A percentile compares a stretch with the other conserved stretches of the same genome.
Conservation (phyloP, 257 asterid species). For the Primulina tabacum region DNA sequence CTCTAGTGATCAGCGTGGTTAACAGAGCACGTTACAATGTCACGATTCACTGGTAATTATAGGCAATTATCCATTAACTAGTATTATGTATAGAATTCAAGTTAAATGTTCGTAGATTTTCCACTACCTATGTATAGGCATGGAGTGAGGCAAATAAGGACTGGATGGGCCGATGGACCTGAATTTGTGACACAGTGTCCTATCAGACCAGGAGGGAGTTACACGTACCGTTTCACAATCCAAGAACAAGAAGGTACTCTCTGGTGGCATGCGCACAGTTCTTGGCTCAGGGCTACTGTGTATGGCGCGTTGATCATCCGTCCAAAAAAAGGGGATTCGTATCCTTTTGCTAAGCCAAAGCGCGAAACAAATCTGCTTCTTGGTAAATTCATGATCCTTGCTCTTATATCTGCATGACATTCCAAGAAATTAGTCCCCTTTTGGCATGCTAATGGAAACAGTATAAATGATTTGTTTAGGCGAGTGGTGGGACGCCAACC, state of each 20-base stretch:
- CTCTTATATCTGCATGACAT: not conserved
- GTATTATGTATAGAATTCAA: not conserved
- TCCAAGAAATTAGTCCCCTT: not conserved
- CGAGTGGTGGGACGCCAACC: slow-evolving; percentile 96
- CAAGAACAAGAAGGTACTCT: slow-evolving; percentile 93
- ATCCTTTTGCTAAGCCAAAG: slow-evolving; percentile 75
- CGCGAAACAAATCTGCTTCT: slow-evolving; percentile 71
- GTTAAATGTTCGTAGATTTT: not conserved
- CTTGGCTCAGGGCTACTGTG: slow-evolving; percentile 93
- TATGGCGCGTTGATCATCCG: slow-evolving; percentile 75
- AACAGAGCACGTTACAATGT: slow-evolving; percentile 74
- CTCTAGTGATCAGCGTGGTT: slow-evolving; percentile 60
- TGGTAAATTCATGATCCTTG: slow-evolving; percentile 35
- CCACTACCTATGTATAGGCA: slow-evolving; percentile 51
- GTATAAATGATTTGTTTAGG: slow-evolving; percentile 38
- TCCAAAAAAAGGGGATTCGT: slow-evolving; percentile 61
- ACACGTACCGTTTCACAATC: slow-evolving; percentile 70
- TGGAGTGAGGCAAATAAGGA: slow-evolving; percentile 76
- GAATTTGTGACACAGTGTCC: slow-evolving; percentile 90
- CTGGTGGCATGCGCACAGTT: slow-evolving; percentile 99
- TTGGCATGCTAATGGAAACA: not conserved
- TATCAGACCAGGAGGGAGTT: slow-evolving; percentile 70
- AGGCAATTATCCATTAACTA: not conserved
- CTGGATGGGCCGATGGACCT: slow-evolving; percentile 92
- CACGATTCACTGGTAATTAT: slow-evolving; percentile 76